Conservation (phyloP, 2,329 filamentous ascomycete genomes). For the Trichocomaceae sp. region DNA sequence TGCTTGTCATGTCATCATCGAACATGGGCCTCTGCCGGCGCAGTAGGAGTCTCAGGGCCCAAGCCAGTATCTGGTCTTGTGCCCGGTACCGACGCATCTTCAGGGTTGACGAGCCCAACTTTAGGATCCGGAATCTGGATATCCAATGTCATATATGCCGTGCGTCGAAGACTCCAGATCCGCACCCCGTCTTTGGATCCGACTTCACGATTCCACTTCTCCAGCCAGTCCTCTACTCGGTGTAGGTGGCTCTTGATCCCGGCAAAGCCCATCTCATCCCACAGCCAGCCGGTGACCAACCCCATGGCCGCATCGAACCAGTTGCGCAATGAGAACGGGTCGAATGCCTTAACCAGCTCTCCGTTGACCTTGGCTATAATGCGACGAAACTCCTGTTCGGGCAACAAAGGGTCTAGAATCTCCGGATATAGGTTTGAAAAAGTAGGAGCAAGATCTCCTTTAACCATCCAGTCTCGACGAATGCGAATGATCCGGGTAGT, state of each 20-base stretch:
- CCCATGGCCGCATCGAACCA: slow-evolving; percentile 74
- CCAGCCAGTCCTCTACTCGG: slow-evolving; percentile 71
- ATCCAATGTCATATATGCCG: slow-evolving; percentile 70
- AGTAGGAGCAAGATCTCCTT: slow-evolving; percentile 82
- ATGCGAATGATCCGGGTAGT: slow-evolving; percentile 87
- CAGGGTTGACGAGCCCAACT: slow-evolving; percentile 38
- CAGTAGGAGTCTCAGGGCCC: slow-evolving; percentile 4
- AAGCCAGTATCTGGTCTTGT: slow-evolving; percentile 32
- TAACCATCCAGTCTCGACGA: slow-evolving; percentile 81
- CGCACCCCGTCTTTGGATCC: slow-evolving; percentile 58
- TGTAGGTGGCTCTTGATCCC: slow-evolving; percentile 65
- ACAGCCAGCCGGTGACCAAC: slow-evolving; percentile 82
- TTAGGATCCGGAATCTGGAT: slow-evolving; percentile 48
- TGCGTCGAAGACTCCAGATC: slow-evolving; percentile 70
- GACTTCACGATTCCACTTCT: slow-evolving; percentile 71
- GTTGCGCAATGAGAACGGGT: slow-evolving; percentile 69
- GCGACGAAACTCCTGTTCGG: slow-evolving; percentile 77
- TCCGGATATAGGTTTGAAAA: slow-evolving; percentile 96
- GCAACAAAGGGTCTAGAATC: slow-evolving; percentile 79
- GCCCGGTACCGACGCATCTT: slow-evolving; percentile 28
- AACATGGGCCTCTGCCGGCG: background rate
- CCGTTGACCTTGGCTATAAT: slow-evolving; percentile 77
- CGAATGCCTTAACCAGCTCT: slow-evolving; percentile 68
- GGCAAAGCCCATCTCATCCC: slow-evolving; percentile 81
- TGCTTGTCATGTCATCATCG: slow-evolving; percentile 6